phyloP scores from a whole-genome alignment of 345 rosid species.

The Corchorus olitorius region DNA sequence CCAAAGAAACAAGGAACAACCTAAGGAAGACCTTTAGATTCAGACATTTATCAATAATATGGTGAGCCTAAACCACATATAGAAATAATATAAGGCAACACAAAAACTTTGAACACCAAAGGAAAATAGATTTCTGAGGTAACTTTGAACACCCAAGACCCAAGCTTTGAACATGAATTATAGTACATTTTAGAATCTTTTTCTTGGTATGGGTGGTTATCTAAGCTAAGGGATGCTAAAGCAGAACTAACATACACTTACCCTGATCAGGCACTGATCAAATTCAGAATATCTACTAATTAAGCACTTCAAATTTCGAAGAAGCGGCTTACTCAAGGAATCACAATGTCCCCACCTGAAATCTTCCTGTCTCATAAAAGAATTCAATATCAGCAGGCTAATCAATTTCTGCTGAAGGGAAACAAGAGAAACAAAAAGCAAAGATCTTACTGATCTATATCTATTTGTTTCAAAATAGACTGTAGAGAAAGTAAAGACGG shows the following conservation, averaged over 20 bases:
- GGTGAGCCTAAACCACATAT: background rate
- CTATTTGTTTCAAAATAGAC: background rate
- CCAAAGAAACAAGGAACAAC: background rate
- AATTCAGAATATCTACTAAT: background rate
- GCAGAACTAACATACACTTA: background rate
- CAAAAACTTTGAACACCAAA: background rate
- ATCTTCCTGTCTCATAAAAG: background rate
- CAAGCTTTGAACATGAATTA: background rate
- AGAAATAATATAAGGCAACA: background rate
- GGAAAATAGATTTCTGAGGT: background rate
- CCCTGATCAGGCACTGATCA: background rate
- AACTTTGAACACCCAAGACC: background rate
- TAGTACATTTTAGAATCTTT: background rate
- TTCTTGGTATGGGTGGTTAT: background rate
- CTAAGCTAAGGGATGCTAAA: background rate
- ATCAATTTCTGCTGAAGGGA: slow-evolving; percentile 9
- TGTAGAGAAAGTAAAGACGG: background rate
- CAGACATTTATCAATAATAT: background rate
- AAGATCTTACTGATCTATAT: background rate
- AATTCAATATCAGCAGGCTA: background rate
- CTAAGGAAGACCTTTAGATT: background rate
- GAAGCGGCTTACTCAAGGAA: slow-evolving; percentile 9
- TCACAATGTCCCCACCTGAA: slow-evolving; percentile 12
- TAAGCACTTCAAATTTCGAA: background rate
- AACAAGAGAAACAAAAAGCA: background rate